Evolutionary conservation across 352 stramenopile genomes (phyloP).

Genomic region (Phytophthora aleatoria): DNA sequence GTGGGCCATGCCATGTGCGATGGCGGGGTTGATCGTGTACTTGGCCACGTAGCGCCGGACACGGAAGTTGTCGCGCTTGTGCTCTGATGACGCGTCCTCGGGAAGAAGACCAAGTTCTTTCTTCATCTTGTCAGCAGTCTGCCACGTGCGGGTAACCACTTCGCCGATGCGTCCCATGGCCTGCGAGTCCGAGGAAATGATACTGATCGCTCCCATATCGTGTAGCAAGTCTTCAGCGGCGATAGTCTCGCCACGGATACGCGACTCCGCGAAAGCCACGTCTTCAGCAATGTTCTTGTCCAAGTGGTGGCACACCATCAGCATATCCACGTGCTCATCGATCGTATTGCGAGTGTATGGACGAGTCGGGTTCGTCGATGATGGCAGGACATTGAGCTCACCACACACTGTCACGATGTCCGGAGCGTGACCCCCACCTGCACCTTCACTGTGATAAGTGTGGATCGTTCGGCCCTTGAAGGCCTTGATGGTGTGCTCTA

Average conservation of each 20-base stretch:
- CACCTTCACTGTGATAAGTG: conserved; percentile 96
- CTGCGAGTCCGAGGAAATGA: conserved; percentile 96
- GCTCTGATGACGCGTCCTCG: conserved; percentile 73
- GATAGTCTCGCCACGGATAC: conserved; percentile 97
- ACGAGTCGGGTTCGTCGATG: conserved; percentile 96
- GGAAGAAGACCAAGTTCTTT: conserved; percentile 86
- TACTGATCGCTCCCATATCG: conserved; percentile 97
- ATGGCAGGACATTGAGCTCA: conserved; percentile 94
- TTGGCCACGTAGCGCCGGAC: conserved; percentile 97
- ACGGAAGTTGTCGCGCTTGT: conserved; percentile 93
- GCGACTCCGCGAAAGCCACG: conserved; percentile 97
- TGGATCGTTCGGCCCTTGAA: conserved; percentile 97
- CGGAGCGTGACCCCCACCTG: conserved; percentile 93
- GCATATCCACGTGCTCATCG: conserved; percentile 98
- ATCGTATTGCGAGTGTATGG: conserved; percentile 98
- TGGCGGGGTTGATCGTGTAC: conserved; percentile 98
- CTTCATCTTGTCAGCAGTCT: conserved; percentile 99
- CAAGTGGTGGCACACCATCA: conserved; percentile 99
- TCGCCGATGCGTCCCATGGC: conserved; percentile 97
- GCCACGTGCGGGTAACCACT: conserved; percentile 97
- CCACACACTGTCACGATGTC: conserved; percentile 98
- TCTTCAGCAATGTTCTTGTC: conserved; percentile 96
- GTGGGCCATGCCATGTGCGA: conserved; percentile 97
- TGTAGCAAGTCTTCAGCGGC: conserved; percentile 97
- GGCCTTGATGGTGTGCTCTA: conserved; percentile 94